Evolutionary conservation across 106 monocot genomes (phyloP).

Genomic region (Chionographis japonica): DNA sequence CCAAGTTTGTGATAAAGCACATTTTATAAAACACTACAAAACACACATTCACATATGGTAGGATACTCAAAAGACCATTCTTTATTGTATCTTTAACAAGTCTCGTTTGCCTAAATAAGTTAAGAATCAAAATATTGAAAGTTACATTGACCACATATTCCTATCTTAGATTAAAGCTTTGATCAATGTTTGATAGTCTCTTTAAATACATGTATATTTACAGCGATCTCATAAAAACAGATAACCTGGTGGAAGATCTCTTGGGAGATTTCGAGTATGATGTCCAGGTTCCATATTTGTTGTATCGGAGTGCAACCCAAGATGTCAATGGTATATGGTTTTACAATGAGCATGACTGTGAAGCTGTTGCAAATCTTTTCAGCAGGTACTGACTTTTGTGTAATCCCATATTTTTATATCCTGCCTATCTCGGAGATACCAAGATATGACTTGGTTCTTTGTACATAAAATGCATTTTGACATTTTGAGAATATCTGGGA

Average conservation of each 20-base stretch:
- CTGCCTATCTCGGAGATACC: neutral
- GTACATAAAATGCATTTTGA: no score
- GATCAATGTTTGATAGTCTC: no score
- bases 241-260: constrained; percentile 86
- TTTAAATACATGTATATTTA: neutral
- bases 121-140: no score
- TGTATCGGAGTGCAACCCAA: constrained; percentile 80
- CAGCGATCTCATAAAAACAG: constrained; percentile 25
- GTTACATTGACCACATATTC: no score
- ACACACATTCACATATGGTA: no score
- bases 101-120: no score
- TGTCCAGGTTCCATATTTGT: constrained; percentile 77
- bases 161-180: no score
- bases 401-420: neutral
- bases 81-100: no score
- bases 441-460: neutral
- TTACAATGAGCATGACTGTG: constrained; percentile 80
- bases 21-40: no score
- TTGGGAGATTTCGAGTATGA: constrained; percentile 93
- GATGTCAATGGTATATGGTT: constrained; percentile 98
- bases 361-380: constrained; percentile 83
- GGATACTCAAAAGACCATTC: no score
- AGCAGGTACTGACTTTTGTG: constrained; percentile 42
- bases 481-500: no score
- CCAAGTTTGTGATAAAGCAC: no score